Evolutionary conservation across 345 rosid genomes (phyloP).

Genomic region (Balakata baccata): DNA sequence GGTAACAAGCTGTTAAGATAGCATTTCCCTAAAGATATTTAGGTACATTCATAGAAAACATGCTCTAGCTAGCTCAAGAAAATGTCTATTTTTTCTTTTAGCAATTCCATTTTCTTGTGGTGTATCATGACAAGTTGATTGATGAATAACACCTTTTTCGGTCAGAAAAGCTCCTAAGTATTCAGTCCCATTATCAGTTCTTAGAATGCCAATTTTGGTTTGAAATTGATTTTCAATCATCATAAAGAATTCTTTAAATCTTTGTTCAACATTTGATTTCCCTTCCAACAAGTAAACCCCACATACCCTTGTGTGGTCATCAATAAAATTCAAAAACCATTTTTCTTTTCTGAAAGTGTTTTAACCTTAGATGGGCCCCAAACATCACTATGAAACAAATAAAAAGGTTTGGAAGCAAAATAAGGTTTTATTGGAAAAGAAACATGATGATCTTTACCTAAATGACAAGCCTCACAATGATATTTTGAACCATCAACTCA

Average conservation of each 20-base stretch:
- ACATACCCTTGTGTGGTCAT: too few species aligned
- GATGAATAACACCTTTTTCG: neutral
- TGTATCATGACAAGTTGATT: neutral
- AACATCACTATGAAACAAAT: too few species aligned
- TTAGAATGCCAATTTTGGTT: neutral
- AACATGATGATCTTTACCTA: neutral
- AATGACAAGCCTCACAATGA: too few species aligned
- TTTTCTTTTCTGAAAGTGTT: too few species aligned
- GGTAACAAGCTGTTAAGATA: neutral
- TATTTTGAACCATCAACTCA: too few species aligned
- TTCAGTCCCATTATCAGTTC: neutral
- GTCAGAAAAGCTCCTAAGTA: neutral
- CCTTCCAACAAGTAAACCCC: too few species aligned
- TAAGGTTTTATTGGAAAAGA: neutral
- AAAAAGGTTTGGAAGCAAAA: neutral
- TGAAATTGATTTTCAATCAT: neutral
- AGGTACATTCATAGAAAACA: too few species aligned
- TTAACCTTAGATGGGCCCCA: neutral
- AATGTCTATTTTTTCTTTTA: neutral
- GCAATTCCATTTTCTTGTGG: neutral
- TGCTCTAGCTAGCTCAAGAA: neutral
- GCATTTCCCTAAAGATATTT: neutral
- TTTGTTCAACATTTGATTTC: too few species aligned
- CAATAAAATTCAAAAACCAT: too few species aligned
- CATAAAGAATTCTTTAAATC: neutral